Conservation (phyloP, 2,329 filamentous ascomycete genomes). For the Colletotrichum paranaense region DNA sequence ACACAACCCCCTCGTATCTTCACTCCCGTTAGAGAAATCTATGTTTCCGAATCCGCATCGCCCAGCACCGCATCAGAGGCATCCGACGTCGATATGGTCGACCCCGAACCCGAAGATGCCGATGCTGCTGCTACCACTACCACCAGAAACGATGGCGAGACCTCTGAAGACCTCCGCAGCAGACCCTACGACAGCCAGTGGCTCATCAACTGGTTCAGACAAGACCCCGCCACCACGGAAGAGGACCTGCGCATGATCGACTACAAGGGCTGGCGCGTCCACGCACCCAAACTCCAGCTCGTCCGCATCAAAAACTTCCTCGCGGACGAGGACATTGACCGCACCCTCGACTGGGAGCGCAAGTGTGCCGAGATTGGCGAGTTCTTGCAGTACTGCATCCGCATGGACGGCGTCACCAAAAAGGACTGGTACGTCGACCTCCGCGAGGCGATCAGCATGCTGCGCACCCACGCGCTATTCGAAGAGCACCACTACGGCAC, state of each 20-base stretch:
- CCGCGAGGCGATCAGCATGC: slow-evolving; percentile 46
- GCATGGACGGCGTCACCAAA: slow-evolving; percentile 36
- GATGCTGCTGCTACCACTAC: background rate
- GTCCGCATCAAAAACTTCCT: slow-evolving; percentile 56
- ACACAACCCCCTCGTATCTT: background rate
- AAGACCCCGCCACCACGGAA: background rate
- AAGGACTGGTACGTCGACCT: slow-evolving; percentile 45
- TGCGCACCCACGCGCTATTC: slow-evolving; percentile 47
- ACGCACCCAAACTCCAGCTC: slow-evolving; percentile 47
- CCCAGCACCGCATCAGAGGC: background rate
- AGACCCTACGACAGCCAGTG: slow-evolving; percentile 16
- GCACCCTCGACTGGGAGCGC: slow-evolving; percentile 51
- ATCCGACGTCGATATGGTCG: slow-evolving; percentile 18
- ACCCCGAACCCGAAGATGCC: background rate
- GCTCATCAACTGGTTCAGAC: slow-evolving; percentile 35
- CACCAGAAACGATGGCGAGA: background rate
- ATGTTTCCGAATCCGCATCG: background rate
- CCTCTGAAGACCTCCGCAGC: background rate
- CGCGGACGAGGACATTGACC: slow-evolving; percentile 58
- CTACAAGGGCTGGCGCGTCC: slow-evolving; percentile 49
- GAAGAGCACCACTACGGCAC: slow-evolving; percentile 48
- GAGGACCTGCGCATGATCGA: slow-evolving; percentile 33
- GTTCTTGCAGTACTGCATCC: slow-evolving; percentile 52
- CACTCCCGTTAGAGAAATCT: slow-evolving; percentile 6
- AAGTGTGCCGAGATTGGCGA: slow-evolving; percentile 49